Percentiles rank a stretch among this genome's conserved stretches.
Evolutionary conservation across 257 asterid genomes (phyloP).

Genomic region (Penstemon davidsonii): DNA sequence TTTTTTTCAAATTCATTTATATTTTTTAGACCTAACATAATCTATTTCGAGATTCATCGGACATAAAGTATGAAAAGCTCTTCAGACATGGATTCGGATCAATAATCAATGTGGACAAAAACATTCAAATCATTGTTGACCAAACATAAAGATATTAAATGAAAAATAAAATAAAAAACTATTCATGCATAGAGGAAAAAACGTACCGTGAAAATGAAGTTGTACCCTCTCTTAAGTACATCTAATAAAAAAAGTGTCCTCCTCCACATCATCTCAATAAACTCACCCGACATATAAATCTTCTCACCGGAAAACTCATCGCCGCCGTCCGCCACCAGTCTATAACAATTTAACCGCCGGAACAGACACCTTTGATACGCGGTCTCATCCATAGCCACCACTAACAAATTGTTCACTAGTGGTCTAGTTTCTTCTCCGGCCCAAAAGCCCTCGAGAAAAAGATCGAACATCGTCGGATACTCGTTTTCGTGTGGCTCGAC

Average conservation of each 20-base stretch:
- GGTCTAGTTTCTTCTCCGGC: conserved; percentile 53
- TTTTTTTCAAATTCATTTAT: too few species aligned
- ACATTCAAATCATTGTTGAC: too few species aligned
- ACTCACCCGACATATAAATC: conserved; percentile 59
- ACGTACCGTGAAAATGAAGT: conserved; percentile 72
- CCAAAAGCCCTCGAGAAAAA: conserved; percentile 83
- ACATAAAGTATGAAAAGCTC: too few species aligned
- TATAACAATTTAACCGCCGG: conserved; percentile 62
- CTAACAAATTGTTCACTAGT: conserved; percentile 49
- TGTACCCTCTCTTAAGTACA: conserved; percentile 62
- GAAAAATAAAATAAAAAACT: too few species aligned
- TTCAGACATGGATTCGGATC: too few species aligned
- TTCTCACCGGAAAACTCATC: conserved; percentile 53
- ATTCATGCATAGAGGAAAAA: not conserved
- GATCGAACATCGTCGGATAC: conserved; percentile 67
- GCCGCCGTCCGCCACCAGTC: conserved; percentile 36
- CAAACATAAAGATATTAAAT: not conserved
- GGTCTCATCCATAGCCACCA: conserved; percentile 62
- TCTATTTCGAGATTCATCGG: too few species aligned
- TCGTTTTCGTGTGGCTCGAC: conserved; percentile 46
- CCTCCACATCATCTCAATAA: conserved; percentile 89
- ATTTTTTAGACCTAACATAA: too few species aligned
- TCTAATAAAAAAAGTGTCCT: conserved; percentile 55
- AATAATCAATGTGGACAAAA: too few species aligned
- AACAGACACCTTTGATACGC: conserved; percentile 61